These are phyloP conservation scores for Crataegus laevigata DNA, from an alignment of 306 rosid genomes.

Conservation along the genomic window DNA sequence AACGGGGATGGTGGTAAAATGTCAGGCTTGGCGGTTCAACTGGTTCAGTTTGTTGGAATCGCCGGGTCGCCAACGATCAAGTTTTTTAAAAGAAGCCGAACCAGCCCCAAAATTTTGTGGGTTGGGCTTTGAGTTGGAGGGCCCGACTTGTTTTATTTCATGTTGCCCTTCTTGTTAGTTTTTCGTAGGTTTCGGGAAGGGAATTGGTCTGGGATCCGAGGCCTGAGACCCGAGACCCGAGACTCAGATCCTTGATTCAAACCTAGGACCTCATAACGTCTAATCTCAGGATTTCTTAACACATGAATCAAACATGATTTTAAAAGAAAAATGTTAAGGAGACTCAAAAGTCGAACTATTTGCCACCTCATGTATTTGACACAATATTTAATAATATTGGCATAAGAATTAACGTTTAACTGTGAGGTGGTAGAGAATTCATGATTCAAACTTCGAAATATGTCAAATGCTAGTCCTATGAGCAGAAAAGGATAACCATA, in stretches of 20 bases:
- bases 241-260: neutral
- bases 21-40: neutral
- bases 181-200: too few species aligned
- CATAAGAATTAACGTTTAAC: too few species aligned
- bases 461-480: slow-evolving; percentile 88
- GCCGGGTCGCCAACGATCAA: neutral
- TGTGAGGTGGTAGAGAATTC: fast-evolving
- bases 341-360: fast-evolving
- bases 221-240: too few species aligned
- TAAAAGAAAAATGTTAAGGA: too few species aligned
- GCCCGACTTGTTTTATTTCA: neutral
- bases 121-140: neutral
- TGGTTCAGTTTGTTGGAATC: neutral
- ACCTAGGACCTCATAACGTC: neutral
- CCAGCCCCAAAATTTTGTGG: neutral
- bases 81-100: neutral
- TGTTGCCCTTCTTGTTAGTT: neutral
- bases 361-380: fast-evolving
- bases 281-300: neutral
- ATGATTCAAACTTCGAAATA: neutral
- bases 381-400: too few species aligned
- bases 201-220: too few species aligned
- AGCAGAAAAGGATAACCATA: slow-evolving; percentile 17
- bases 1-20: neutral
- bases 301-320: neutral